A percentile compares a stretch with the other conserved stretches of the same genome.
phyloP scores from a whole-genome alignment of 345 rosid genomes.

The Trapa bicornis region DNA sequence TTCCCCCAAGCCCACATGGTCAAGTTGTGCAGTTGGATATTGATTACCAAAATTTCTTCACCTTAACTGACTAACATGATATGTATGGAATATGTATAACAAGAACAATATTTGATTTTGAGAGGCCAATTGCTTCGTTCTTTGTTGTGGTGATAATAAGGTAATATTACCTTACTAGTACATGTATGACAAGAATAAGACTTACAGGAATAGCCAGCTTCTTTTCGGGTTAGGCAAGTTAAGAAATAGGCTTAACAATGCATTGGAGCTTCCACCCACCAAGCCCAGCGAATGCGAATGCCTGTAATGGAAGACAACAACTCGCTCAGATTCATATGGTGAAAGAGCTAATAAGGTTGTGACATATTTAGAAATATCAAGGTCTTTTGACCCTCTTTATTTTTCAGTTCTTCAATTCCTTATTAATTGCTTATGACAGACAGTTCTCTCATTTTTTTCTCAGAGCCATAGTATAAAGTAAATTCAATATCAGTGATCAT shows the following conservation, averaged over 20 bases:
- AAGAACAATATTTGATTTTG: not conserved
- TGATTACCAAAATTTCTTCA: not conserved
- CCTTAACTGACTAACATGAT: not conserved
- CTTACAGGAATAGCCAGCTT: not conserved
- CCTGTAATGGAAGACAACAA: constrained; percentile 30
- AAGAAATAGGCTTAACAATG: constrained; percentile 53
- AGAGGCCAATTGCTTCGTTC: not conserved
- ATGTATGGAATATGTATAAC: not conserved
- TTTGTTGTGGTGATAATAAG: not conserved
- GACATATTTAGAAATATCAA: not conserved
- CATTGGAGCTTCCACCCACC: constrained; percentile 96
- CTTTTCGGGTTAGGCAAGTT: not conserved
- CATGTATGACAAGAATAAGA: not conserved
- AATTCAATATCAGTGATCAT: not conserved
- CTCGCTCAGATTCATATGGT: not conserved
- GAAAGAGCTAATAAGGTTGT: not conserved
- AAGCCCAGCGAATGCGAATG: constrained; percentile 64
- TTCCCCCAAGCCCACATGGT: not conserved
- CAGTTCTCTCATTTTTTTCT: not conserved
- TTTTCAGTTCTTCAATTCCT: not conserved
- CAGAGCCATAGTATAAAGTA: not conserved
- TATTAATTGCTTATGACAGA: not conserved
- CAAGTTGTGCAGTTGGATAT: not conserved
- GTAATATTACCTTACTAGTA: too few species aligned
- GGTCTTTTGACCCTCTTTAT: not conserved